Evolutionary conservation across 306 rosid genomes (phyloP).

Genomic region (Trichosanthes cucumerina): DNA sequence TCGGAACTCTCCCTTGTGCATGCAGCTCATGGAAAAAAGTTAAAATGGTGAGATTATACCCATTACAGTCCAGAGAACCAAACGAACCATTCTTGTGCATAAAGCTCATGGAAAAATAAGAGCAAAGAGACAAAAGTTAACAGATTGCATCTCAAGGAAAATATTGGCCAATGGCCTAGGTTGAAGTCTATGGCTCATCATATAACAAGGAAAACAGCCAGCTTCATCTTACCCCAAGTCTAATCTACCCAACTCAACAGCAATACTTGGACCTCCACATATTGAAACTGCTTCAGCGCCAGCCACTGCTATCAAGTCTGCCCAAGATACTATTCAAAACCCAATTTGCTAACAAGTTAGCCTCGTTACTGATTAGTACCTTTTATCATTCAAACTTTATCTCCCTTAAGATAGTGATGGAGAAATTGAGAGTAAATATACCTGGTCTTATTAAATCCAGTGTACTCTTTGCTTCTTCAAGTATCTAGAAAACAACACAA

Average conservation of each 20-base stretch:
- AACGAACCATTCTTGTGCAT: background rate
- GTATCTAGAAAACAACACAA: slow-evolving; percentile 42
- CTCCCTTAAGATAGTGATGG: background rate
- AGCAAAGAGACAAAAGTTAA: background rate
- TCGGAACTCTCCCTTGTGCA: background rate
- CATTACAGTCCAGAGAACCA: background rate
- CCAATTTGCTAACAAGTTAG: slow-evolving; percentile 24
- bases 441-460: slow-evolving; percentile 72
- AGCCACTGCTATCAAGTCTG: slow-evolving; percentile 85
- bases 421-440: slow-evolving; percentile 21
- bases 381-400: background rate
- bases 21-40: background rate
- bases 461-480: slow-evolving; percentile 65
- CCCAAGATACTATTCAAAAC: slow-evolving; percentile 65
- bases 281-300: slow-evolving; percentile 91
- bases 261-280: slow-evolving; percentile 87
- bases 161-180: background rate
- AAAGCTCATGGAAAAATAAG: background rate
- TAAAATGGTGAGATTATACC: background rate
- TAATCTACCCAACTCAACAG: slow-evolving; percentile 60
- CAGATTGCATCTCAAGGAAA: slow-evolving; percentile 10
- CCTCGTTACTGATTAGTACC: slow-evolving; percentile 21
- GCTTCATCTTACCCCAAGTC: slow-evolving; percentile 55
- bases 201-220: slow-evolving; percentile 12
- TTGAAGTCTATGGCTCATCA: slow-evolving; percentile 2